Evolutionary conservation across 768 basidiomycete genomes (phyloP).

Genomic region (Pisolithus albus): DNA sequence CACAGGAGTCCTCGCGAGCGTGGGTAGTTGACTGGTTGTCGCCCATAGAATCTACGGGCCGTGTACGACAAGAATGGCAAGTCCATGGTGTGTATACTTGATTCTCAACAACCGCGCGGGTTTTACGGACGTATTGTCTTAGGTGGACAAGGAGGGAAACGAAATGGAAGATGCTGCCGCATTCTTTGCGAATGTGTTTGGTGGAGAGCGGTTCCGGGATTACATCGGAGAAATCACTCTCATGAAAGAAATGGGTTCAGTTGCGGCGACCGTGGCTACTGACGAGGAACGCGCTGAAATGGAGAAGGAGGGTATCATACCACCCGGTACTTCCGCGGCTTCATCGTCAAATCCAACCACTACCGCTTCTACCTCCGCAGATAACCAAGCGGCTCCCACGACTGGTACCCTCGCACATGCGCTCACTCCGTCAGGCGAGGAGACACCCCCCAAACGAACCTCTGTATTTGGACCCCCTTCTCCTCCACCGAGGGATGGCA

Average conservation of each 20-base stretch:
- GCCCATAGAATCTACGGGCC: conserved; percentile 62
- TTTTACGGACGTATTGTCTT: conserved; percentile 1
- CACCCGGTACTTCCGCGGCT: conserved; percentile 13
- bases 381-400: conserved; percentile 5
- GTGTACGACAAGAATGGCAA: conserved; percentile 97
- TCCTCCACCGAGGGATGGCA: conserved; percentile 32
- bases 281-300: conserved; percentile 90
- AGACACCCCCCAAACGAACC: conserved; percentile 14
- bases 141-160: conserved; percentile 75
- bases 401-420: conserved; percentile 11
- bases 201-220: conserved; percentile 85
- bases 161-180: conserved; percentile 89
- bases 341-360: conserved; percentile 10
- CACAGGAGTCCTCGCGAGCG: background rate
- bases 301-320: conserved; percentile 55
- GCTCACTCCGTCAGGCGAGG: conserved; percentile 15
- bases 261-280: conserved; percentile 81
- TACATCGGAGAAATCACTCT: conserved; percentile 95
- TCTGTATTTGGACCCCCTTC: conserved; percentile 9
- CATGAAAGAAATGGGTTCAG: conserved; percentile 88
- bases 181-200: conserved; percentile 94
- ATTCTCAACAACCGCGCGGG: conserved; percentile 2
- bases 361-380: conserved; percentile 7
- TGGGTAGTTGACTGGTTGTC: conserved; percentile 5
- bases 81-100: conserved; percentile 53